Base-by-base conservation (phyloP, 2,329 filamentous ascomycete species). In the Aureobasidium sp. region DNA sequence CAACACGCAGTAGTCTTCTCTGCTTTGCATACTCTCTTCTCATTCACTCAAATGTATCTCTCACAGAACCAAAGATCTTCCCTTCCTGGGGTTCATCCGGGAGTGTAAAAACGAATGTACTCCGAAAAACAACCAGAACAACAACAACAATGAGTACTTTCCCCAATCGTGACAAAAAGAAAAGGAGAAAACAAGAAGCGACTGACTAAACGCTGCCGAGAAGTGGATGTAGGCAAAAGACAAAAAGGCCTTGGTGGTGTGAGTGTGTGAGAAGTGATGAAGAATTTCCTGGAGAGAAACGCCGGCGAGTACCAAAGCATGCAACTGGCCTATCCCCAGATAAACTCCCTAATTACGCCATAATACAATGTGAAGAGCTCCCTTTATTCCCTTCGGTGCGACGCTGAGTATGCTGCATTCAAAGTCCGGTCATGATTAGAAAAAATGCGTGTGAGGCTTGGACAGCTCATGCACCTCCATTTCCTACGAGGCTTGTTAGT, bases 381-480 rank as follows among this genome's bases (percentile, higher is more conserved):
- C 41, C 27, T 53, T 53, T 55, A 45, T 55, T 48, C 37, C 48
- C 30, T 52, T 53, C 39, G 47, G 44, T 53, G 39, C 37, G 48
- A 61, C 47, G 48, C 48, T 61, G 59, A 48, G 44, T 61, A 64
- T 62, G 55, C 54, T 47, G 54, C 54, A 59, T 61, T 52, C 48
- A 59, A 61, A 55, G 32, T 50, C 15, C 59, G 60, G 53, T 63
- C 37, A 67, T 81, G 78, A 77, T 93, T 85, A 99, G 82, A 99
- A 97, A 84, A 99, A 99, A 83, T 99, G 94, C 69, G 94, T 99
- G 81, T 99, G 97, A 72, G 97, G 92, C 80, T 97, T 99, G 67
- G 94, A 97, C 74, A 88, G 90, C 78, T 97, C 94, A 75, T 99
- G 94, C 70, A 99, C 94, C 81, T 97, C 94, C 94, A 99, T 99